Conservation (phyloP, 257 asterid species). For the Fraxinus americana region DNA sequence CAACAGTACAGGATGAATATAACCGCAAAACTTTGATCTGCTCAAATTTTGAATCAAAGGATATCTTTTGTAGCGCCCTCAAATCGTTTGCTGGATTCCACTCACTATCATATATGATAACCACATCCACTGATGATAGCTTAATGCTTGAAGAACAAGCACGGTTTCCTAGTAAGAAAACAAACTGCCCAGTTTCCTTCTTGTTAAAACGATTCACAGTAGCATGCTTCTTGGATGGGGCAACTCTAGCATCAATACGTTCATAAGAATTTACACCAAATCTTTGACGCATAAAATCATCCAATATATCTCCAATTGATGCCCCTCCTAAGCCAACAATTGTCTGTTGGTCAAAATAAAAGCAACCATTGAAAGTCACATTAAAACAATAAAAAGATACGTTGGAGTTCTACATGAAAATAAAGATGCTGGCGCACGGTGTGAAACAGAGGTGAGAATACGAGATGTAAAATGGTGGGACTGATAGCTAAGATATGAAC, state of each 20-base stretch:
- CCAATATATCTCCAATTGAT: constrained; percentile 67
- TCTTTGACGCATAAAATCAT: constrained; percentile 64
- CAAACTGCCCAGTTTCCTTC: constrained; percentile 65
- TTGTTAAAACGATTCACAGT: constrained; percentile 66
- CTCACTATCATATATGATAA: constrained; percentile 70
- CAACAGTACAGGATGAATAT: constrained; percentile 73
- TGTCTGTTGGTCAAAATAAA: constrained; percentile 44
- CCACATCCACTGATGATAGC: constrained; percentile 59
- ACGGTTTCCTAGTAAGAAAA: constrained; percentile 80
- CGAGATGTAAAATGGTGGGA: background rate
- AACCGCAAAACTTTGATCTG: constrained; percentile 74
- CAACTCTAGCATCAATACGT: constrained; percentile 53
- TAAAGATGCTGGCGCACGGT: background rate
- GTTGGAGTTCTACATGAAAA: constrained; percentile 14
- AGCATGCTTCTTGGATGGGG: constrained; percentile 62
- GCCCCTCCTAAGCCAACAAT: constrained; percentile 39
- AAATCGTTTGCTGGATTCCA: constrained; percentile 79
- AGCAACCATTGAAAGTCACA: constrained; percentile 13
- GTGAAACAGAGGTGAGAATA: background rate
- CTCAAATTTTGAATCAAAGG: constrained; percentile 56
- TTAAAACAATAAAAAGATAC: constrained; percentile 12
- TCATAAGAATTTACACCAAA: constrained; percentile 69
- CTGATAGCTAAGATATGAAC: constrained; percentile 9
- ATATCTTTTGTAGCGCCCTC: constrained; percentile 63
- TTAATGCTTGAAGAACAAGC: constrained; percentile 66